Base-by-base conservation (phyloP, 306 rosid genomes). In the Glycyrrhiza uralensis region DNA sequence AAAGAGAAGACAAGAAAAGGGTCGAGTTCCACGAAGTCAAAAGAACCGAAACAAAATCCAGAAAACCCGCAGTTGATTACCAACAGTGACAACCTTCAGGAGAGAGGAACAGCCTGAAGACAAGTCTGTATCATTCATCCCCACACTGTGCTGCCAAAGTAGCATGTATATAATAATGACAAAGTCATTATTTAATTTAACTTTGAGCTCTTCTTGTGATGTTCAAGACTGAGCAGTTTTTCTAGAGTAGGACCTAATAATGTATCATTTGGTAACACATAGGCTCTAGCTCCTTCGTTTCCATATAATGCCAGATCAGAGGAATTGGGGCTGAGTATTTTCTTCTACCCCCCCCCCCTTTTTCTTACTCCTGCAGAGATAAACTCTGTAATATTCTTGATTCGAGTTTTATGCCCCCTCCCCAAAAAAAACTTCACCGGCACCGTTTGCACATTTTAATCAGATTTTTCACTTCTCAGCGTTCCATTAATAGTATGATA, bases 1-100 rank as follows among this genome's bases (percentile, higher is more conserved):
- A 81, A 75, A 64, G 89, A 66, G 30, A 77, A 28, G 61, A 64
- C 69, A 30, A 84, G 78, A 26, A 80, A 52, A 32, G 57, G 58
- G 54, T 58, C 87, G 46, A 79, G 8, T 24, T 59, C 58, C 1
- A 49, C 22, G 2, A 58, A 55, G 29, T 29, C 76, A 24, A 60
- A 6, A 52, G 63, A 39, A 49, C 13, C 11, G 1, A 33, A 69
- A 71, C 23, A 47, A 6, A 61, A 61, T 19, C n/a, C 74, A 33
- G 42, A 55, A 61, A 57, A 35, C 3, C 63, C 61, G 5, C 75
- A 76, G 75, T 47, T 71, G 63, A 56, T 76, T 69, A 39, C 28
- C 0, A 54, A 74, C 71, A 23, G 60, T 61, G 20, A 50, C 66
- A 64, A 64, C 65, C 66, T 80, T 73, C 57, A 20, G 22, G 24